phyloP scores from a whole-genome alignment of 768 basidiomycete genomes.

The Mycena pura region DNA sequence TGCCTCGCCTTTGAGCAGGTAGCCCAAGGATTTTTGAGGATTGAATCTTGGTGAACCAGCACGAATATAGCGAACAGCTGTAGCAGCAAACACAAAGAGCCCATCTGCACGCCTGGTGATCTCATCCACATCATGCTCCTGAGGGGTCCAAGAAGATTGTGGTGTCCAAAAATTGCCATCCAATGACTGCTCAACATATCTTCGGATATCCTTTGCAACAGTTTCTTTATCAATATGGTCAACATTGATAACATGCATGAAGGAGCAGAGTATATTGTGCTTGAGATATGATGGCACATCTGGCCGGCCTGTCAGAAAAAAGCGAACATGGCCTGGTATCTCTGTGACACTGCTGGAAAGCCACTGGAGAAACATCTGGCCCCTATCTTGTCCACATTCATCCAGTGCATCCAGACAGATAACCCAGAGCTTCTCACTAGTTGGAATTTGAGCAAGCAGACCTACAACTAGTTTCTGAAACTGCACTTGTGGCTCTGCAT shows the following conservation, averaged over 20 bases:
- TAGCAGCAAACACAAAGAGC: slow-evolving; percentile 1
- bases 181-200: background rate
- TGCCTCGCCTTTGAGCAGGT: background rate
- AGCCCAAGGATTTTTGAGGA: background rate
- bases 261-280: background rate
- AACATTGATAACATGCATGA: background rate
- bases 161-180: background rate
- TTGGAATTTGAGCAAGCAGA: background rate
- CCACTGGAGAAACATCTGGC: slow-evolving; percentile 3
- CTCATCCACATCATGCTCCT: background rate
- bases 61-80: slow-evolving; percentile 1
- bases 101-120: background rate
- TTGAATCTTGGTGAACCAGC: background rate
- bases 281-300: slow-evolving; percentile 3
- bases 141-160: background rate
- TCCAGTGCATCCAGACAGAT: no score
- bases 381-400: slow-evolving; percentile 4
- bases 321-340: background rate
- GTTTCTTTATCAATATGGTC: background rate
- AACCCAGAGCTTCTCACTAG: background rate
- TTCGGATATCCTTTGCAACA: background rate
- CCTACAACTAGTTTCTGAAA: background rate
- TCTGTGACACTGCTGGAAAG: background rate
- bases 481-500: background rate
- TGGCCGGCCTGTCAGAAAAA: slow-evolving; percentile 12